A percentile compares a stretch with the other conserved stretches of the same genome.
phyloP scores from a whole-genome alignment of 768 basidiomycete genomes.

The Hygrophorus pudorinus region DNA sequence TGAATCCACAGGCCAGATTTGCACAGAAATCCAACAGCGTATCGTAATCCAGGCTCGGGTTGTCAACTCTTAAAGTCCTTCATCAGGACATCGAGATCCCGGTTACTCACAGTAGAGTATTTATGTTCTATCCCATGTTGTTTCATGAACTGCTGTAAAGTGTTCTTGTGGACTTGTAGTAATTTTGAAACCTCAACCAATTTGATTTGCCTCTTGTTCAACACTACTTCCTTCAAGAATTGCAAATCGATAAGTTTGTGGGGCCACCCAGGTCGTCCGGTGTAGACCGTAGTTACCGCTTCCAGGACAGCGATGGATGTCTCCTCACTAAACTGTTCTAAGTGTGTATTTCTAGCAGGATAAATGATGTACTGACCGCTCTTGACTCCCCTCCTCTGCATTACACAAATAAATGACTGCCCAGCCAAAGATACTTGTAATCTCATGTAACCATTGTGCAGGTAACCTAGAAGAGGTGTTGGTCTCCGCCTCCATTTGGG shows the following conservation, averaged over 20 bases:
- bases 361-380: background rate
- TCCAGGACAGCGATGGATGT: background rate
- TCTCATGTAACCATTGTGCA: background rate
- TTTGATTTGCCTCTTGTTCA: conserved; percentile 2
- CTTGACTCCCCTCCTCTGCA: background rate
- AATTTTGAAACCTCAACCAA: conserved; percentile 1
- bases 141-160: background rate
- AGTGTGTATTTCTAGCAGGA: background rate
- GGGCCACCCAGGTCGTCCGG: conserved; percentile 2
- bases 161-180: conserved; percentile 5
- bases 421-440: background rate
- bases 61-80: conserved; percentile 1
- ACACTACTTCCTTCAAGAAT: background rate
- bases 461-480: background rate
- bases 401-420: background rate
- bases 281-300: background rate
- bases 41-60: conserved; percentile 16
- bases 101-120: background rate
- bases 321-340: background rate
- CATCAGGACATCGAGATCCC: conserved; percentile 6
- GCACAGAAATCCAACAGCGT: conserved; percentile 19
- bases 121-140: background rate
- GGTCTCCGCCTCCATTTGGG: background rate
- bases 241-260: conserved; percentile 2
- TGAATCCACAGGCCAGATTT: conserved; percentile 18